Evolutionary conservation across 1,284 basidiomycete species (phyloP).

Genomic region (Cryptococcus floricola): DNA sequence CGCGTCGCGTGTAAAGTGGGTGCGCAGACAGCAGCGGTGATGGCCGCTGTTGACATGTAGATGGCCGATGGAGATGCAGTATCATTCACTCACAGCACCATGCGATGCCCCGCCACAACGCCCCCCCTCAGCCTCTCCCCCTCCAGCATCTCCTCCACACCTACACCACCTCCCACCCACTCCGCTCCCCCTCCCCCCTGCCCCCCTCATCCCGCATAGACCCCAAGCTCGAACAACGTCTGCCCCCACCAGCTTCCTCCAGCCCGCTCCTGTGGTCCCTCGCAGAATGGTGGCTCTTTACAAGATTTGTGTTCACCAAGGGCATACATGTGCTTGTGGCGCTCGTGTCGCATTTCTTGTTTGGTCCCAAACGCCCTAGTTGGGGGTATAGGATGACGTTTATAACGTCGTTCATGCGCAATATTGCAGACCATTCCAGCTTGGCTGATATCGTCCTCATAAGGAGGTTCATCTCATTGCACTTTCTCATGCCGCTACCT

Average conservation of each 20-base stretch:
- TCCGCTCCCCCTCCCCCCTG: constrained; percentile 43
- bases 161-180: constrained; percentile 40
- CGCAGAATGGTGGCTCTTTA: constrained; percentile 41
- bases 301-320: constrained; percentile 37
- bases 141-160: constrained; percentile 31
- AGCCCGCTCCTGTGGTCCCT: constrained; percentile 39
- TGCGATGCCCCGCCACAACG: neutral
- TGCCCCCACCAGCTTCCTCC: constrained; percentile 31
- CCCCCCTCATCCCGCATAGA: constrained; percentile 46
- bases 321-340: constrained; percentile 43
- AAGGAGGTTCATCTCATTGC: constrained; percentile 74
- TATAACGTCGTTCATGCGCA: constrained; percentile 64
- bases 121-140: constrained; percentile 12
- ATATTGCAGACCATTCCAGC: constrained; percentile 74
- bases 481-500: constrained; percentile 79
- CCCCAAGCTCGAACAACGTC: constrained; percentile 33
- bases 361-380: constrained; percentile 44
- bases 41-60: no score
- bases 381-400: constrained; percentile 51
- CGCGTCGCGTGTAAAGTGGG: no score
- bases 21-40: no score
- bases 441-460: constrained; percentile 82
- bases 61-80: no score
- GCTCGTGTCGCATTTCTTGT: constrained; percentile 36
- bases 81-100: no score